Evolutionary conservation across 331 rosid genomes (phyloP), one percentile per base, ranked within the genome.

Genomic region (Stylosanthes scabra): DNA sequence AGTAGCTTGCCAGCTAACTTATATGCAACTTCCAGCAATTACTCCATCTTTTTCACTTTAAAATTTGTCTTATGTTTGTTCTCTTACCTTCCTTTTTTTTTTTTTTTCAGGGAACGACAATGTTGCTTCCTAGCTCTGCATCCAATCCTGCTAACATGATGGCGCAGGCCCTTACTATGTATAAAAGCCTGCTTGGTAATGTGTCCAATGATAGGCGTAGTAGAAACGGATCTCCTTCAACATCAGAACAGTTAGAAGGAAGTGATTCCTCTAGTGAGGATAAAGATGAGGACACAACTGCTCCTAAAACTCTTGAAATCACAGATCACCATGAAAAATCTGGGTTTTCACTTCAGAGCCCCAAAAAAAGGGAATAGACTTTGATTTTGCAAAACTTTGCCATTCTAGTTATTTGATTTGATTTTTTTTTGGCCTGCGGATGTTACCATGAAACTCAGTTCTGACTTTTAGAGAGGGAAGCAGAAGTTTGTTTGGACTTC

Each of bases 121-220:
- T 95, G 89, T 82, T 95, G 86, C 97, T 92, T 78, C 99, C 99
- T 52, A 92, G 97, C 72, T 83, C 92, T 11, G 90, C 86, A 70
- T 83, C 95, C 27, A 90, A 94, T 77, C 99, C 99, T 31, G 91
- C 97, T 60, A 85, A 80, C 83, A 89, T 94, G 95, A 91, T 94
- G 88, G 91, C 96, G 63, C 97, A 94, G 81, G 99, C 99, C 56
- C 88, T 94, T 59, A 83, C 93, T 7, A 89, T 91, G 85, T 91
- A 89, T 75, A 94, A 94, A 87, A 89, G 86, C 86, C 71, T 94
- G 68, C n/a, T 90, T 14, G 92, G 88, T 51, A 86, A 88, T 49
- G 89, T 60, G 70, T 64, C 91, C 46, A 66, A 55, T 59, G 78
- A 49, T 63, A 85, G 61, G 66, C 69, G n/a, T n/a, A 59, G 52